Evolutionary conservation across 345 rosid species (phyloP).

Genomic region (Gossypium herbaceum): DNA sequence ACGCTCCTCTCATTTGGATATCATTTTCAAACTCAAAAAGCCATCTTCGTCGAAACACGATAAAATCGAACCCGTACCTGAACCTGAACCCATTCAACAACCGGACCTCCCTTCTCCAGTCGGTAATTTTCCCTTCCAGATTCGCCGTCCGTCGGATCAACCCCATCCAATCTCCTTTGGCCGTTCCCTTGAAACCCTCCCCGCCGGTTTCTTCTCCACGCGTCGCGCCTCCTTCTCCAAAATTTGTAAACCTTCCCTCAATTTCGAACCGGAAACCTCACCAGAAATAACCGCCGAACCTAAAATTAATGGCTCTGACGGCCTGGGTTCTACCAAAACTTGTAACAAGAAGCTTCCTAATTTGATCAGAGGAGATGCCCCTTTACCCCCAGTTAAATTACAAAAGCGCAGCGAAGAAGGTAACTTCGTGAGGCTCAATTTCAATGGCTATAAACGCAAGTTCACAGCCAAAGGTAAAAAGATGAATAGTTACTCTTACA

Average conservation of each 20-base stretch:
- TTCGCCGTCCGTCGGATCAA: constrained; percentile 40
- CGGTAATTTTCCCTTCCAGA: constrained; percentile 52
- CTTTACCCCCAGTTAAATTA: constrained; percentile 47
- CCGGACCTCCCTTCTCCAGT: constrained; percentile 24
- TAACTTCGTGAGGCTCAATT: constrained; percentile 77
- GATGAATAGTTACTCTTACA: constrained; percentile 24
- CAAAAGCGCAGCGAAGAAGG: constrained; percentile 58
- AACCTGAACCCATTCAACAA: constrained; percentile 11
- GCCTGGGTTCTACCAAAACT: constrained; percentile 18
- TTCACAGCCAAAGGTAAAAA: constrained; percentile 48
- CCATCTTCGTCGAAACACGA: constrained; percentile 25
- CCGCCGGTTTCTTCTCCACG: constrained; percentile 55
- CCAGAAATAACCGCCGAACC: neutral
- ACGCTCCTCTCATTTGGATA: constrained; percentile 29
- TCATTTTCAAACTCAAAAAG: constrained; percentile 26
- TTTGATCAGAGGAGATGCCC: constrained; percentile 42
- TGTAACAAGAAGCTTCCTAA: constrained; percentile 47
- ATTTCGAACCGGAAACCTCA: constrained; percentile 29
- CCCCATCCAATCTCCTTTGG: constrained; percentile 16
- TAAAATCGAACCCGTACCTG: constrained; percentile 8
- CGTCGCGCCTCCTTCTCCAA: constrained; percentile 56
- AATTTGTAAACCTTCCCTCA: constrained; percentile 41
- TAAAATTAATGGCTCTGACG: neutral
- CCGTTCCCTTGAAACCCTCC: constrained; percentile 40
- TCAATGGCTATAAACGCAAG: constrained; percentile 56